Percentiles rank a stretch among this genome's conserved stretches.
Conservation (phyloP, 2,329 filamentous ascomycete species). For the Metarhizium album region DNA sequence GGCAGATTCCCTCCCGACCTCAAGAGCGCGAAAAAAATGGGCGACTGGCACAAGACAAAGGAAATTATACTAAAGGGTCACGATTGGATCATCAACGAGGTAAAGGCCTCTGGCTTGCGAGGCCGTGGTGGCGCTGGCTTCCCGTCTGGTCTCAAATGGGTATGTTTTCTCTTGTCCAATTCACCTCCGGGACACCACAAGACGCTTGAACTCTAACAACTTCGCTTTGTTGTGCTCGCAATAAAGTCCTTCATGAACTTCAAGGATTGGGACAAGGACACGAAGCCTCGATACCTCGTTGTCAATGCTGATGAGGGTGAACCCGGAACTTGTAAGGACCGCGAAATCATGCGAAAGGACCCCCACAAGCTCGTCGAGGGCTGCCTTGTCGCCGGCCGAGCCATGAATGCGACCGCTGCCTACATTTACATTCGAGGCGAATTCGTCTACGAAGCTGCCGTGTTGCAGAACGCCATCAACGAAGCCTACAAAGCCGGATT, state of each 20-base stretch:
- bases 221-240: background rate
- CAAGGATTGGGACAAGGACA: conserved; percentile 98
- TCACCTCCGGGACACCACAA: background rate
- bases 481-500: conserved; percentile 91
- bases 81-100: conserved; percentile 96
- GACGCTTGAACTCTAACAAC: background rate
- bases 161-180: conserved; percentile 36
- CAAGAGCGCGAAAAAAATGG: conserved; percentile 93
- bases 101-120: conserved; percentile 92
- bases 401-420: conserved; percentile 97
- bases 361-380: conserved; percentile 98
- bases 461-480: conserved; percentile 91
- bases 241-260: conserved; percentile 98
- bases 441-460: conserved; percentile 90
- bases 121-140: conserved; percentile 97
- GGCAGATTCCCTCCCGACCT: conserved; percentile 83
- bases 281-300: conserved; percentile 88
- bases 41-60: conserved; percentile 99
- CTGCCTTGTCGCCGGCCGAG: conserved; percentile 87
- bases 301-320: conserved; percentile 99
- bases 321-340: conserved; percentile 97
- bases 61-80: conserved; percentile 95
- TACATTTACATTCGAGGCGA: conserved; percentile 99
- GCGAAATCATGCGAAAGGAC: conserved; percentile 99
- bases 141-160: conserved; percentile 98